phyloP scores from a whole-genome alignment of 208 protist genomes.

The Acanthamoeba healyi region DNA sequence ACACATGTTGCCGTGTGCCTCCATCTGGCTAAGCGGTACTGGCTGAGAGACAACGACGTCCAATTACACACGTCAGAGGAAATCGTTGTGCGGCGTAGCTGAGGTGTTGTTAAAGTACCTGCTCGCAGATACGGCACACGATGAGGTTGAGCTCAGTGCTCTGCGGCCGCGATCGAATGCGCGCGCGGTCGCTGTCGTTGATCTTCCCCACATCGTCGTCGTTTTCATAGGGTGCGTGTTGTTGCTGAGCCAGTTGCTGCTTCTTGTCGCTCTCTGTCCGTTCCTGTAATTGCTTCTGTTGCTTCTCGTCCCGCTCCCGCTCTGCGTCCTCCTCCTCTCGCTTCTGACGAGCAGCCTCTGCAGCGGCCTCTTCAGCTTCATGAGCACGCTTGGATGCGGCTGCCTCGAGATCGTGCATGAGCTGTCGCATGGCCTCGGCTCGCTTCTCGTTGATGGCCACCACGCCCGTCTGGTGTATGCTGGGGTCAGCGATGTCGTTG shows the following conservation, averaged over 20 bases:
- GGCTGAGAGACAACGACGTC: background rate
- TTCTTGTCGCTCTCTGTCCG: background rate
- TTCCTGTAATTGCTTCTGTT: too few species aligned
- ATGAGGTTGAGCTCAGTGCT: conserved; percentile 53
- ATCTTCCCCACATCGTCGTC: background rate
- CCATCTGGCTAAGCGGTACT: conserved; percentile 52
- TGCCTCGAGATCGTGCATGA: background rate
- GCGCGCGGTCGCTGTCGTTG: conserved; percentile 45
- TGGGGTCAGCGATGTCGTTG: background rate
- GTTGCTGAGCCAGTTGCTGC: background rate
- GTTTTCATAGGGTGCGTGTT: background rate
- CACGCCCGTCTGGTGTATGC: background rate
- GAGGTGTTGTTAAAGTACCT: background rate
- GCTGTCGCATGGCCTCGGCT: conserved; percentile 14
- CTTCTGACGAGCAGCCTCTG: background rate
- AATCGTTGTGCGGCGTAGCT: background rate
- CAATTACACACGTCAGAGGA: background rate
- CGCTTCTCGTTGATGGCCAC: conserved; percentile 40
- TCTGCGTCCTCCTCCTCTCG: background rate
- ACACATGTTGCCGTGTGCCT: conserved; percentile 55
- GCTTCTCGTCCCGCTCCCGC: background rate
- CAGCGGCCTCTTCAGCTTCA: background rate
- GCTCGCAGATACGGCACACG: conserved; percentile 56
- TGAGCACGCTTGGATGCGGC: background rate
- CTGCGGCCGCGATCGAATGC: background rate